These are phyloP conservation scores for Prototheca wickerhamii DNA, from an alignment of 163 green algal genomes.

Conservation along the genomic window DNA sequence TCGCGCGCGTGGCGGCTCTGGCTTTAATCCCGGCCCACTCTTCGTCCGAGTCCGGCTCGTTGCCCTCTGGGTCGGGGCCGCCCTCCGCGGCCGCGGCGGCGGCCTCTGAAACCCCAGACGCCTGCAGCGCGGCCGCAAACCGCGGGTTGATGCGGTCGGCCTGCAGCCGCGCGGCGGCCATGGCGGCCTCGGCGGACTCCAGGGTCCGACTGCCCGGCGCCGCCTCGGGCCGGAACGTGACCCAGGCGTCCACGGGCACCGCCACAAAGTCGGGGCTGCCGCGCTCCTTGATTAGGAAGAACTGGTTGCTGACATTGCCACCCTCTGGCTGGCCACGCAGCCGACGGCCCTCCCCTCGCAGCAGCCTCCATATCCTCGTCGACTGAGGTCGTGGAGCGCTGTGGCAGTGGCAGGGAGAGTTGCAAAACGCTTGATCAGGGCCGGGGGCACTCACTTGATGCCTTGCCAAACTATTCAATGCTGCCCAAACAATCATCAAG, in stretches of 20 bases:
- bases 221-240: constrained; percentile 7
- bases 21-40: constrained; percentile 29
- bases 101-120: background rate
- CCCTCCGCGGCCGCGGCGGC: background rate
- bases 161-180: constrained; percentile 21
- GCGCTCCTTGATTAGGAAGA: constrained; percentile 16
- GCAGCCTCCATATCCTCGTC: too few relatives aligned
- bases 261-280: constrained; percentile 13
- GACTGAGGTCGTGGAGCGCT: background rate
- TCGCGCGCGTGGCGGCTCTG: constrained; percentile 8
- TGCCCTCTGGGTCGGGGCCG: constrained; percentile 10
- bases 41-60: constrained; percentile 20
- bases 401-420: background rate
- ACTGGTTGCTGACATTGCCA: constrained; percentile 8
- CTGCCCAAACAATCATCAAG: background rate
- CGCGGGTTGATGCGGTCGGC: constrained; percentile 12
- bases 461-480: too few relatives aligned
- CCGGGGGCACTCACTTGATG: too few relatives aligned
- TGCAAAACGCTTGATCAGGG: too few relatives aligned
- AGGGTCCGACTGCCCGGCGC: too few relatives aligned
- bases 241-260: constrained; percentile 11
- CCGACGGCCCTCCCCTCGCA: background rate
- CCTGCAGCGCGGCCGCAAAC: constrained; percentile 4
- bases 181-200: constrained; percentile 31
- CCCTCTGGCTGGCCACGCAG: background rate